Conservation (phyloP, 108 stramenopile species). For the Cyclotella sp. region DNA sequence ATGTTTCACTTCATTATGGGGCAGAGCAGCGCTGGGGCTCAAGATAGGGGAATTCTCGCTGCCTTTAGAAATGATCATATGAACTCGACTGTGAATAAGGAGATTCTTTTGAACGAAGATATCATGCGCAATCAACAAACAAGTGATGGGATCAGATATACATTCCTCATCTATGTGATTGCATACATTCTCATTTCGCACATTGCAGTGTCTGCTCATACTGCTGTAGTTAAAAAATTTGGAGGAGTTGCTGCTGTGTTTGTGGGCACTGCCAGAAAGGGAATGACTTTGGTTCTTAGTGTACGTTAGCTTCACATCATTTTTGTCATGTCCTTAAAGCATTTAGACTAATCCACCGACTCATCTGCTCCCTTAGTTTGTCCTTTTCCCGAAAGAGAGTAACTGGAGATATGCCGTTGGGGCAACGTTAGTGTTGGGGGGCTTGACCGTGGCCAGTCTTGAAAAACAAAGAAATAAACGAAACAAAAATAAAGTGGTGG, state of each 20-base stretch:
- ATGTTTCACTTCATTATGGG: constrained; percentile 65
- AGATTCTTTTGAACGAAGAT: constrained; percentile 15
- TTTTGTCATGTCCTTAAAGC: background rate
- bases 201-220: constrained; percentile 92
- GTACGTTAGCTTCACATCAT: constrained; percentile 2
- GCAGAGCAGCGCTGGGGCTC: constrained; percentile 24
- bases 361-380: constrained; percentile 77
- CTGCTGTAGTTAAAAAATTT: constrained; percentile 91
- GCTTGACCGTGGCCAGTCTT: constrained; percentile 77
- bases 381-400: constrained; percentile 93
- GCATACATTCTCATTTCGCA: constrained; percentile 91
- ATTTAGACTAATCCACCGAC: constrained; percentile 38
- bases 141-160: constrained; percentile 19
- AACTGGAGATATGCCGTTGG: constrained; percentile 90
- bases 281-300: constrained; percentile 86
- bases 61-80: background rate
- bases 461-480: constrained; percentile 65
- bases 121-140: background rate
- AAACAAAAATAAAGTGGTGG: constrained; percentile 17
- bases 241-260: constrained; percentile 94
- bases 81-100: constrained; percentile 14
- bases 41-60: constrained; percentile 14
- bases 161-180: constrained; percentile 62
- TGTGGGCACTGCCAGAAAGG: constrained; percentile 92
- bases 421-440: constrained; percentile 88